phyloP scores from a whole-genome alignment of 352 stramenopile genomes.

The Pythium folliculosum region DNA sequence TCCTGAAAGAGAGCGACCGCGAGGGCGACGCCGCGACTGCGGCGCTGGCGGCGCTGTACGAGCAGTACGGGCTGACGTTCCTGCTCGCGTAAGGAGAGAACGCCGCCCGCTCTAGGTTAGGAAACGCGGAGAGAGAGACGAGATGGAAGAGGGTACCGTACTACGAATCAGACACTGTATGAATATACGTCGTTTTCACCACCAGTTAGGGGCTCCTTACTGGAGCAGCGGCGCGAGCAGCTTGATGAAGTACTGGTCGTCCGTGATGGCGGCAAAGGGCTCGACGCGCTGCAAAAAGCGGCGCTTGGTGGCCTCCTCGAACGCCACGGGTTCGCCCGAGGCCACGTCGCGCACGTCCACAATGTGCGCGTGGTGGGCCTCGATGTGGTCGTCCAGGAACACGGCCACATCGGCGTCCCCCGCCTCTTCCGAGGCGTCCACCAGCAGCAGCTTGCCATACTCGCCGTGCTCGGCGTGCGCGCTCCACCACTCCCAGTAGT shows the following conservation, averaged over 20 bases:
- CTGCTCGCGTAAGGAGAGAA: too few species aligned
- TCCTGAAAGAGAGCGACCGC: constrained; percentile 46
- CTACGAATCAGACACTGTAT: constrained; percentile 10
- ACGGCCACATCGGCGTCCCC: constrained; percentile 29
- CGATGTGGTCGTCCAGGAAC: constrained; percentile 86
- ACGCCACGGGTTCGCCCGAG: constrained; percentile 53
- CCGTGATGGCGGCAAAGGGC: constrained; percentile 78
- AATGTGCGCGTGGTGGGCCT: constrained; percentile 73
- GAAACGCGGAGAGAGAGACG: too few species aligned
- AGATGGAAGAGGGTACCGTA: background rate
- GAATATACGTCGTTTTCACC: constrained; percentile 23
- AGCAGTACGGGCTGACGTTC: constrained; percentile 45
- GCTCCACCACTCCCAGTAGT: constrained; percentile 89
- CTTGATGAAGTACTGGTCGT: constrained; percentile 71
- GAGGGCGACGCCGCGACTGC: constrained; percentile 23
- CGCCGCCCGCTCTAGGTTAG: too few species aligned
- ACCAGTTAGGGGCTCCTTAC: background rate
- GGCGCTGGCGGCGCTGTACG: constrained; percentile 41
- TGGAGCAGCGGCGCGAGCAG: constrained; percentile 44
- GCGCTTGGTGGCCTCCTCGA: constrained; percentile 43
- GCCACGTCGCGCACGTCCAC: constrained; percentile 69
- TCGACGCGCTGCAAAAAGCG: constrained; percentile 77
- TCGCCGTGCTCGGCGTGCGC: constrained; percentile 71
- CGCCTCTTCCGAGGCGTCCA: constrained; percentile 40
- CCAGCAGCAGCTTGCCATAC: constrained; percentile 77